Percentiles rank a stretch among this genome's conserved stretches.
Conservation (phyloP, 805 yeast genomes). For the Pichia nakasei region DNA sequence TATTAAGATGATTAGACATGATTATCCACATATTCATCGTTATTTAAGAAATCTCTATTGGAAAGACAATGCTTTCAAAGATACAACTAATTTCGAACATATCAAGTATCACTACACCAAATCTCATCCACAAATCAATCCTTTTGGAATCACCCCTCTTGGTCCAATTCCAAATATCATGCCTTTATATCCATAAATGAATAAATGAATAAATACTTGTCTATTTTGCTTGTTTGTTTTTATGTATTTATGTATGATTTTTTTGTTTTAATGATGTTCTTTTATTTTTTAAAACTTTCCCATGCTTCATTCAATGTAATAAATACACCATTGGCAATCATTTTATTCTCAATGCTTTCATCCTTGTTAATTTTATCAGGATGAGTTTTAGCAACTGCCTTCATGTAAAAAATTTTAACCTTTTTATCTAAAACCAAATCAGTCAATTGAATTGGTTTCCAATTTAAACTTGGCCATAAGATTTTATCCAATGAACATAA, state of each 20-base stretch:
- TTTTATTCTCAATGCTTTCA: slow-evolving; percentile 57
- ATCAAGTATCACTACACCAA: slow-evolving; percentile 88
- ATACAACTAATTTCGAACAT: slow-evolving; percentile 81
- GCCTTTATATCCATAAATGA: slow-evolving; percentile 28
- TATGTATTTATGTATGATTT: too few species aligned
- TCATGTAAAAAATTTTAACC: slow-evolving; percentile 78
- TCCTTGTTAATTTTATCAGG: slow-evolving; percentile 71
- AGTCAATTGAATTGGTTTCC: slow-evolving; percentile 58
- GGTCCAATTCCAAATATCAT: slow-evolving; percentile 80
- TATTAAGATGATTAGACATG: slow-evolving; percentile 64
- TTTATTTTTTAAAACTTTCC: slow-evolving; percentile 56
- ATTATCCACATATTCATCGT: slow-evolving; percentile 68
- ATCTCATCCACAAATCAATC: slow-evolving; percentile 75
- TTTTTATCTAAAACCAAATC: slow-evolving; percentile 85
- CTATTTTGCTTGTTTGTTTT: background rate
- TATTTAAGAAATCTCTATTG: slow-evolving; percentile 85
- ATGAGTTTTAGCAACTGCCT: slow-evolving; percentile 68
- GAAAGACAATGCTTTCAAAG: slow-evolving; percentile 56
- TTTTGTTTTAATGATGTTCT: background rate
- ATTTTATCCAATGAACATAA: slow-evolving; percentile 60
- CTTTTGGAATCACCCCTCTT: slow-evolving; percentile 71
- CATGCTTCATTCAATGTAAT: slow-evolving; percentile 80
- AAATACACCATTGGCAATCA: slow-evolving; percentile 84
- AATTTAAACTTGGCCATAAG: slow-evolving; percentile 56
- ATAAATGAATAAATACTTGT: background rate